Evolutionary conservation across 495 filamentous ascomycete species (phyloP), one percentile per base, ranked within the genome.

Genomic region (Schizothecium vesticola): DNA sequence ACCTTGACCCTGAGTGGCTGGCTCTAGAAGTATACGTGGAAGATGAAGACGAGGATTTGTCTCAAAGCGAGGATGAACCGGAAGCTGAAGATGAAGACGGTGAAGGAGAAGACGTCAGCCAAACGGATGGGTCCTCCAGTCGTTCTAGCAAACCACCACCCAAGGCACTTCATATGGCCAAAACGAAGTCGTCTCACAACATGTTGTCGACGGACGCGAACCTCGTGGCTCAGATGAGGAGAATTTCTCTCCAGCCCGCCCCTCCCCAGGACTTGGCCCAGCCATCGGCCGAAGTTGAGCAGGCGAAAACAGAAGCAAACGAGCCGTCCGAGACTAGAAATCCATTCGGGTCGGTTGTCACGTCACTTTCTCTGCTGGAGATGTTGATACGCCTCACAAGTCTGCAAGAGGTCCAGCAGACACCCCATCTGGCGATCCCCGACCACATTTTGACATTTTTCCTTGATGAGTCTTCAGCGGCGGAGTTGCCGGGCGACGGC

Each of bases 361-460:
- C 94, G 16, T 94, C 91, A 0, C 88, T 99, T 9, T 98, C 95
- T 10, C 88, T 97, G 60, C 88, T 99, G 23, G 96, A 99, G 78
- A 96, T 93, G 79, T 84, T 98, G 56, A 87, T 99, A 66, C 94
- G 96, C 65, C 87, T 99, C 24, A 91, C 91, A 9, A 90, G 92
- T 58, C 85, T 98, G n/a, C 95, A 98, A 77, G 94, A 98, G 82
- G 97, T 95, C 79, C 92, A 97, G 74, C 96, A 99, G 85, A 85
- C 89, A 56, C 92, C 93, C 1, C 96, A 99, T 72, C 86, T 98
- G 31, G 86, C 92, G 36, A 96, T 97, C 72, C 92, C 90, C n/a
- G 96, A 99, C 74, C 92, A 99, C 76, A 86, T 97, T 9, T 83
- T 98, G 19, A 93, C 89, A 66, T 97, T 98, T 82, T 99, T 98